Evolutionary conservation across 1,284 basidiomycete genomes (phyloP).

Genomic region (Tilletia caries): DNA sequence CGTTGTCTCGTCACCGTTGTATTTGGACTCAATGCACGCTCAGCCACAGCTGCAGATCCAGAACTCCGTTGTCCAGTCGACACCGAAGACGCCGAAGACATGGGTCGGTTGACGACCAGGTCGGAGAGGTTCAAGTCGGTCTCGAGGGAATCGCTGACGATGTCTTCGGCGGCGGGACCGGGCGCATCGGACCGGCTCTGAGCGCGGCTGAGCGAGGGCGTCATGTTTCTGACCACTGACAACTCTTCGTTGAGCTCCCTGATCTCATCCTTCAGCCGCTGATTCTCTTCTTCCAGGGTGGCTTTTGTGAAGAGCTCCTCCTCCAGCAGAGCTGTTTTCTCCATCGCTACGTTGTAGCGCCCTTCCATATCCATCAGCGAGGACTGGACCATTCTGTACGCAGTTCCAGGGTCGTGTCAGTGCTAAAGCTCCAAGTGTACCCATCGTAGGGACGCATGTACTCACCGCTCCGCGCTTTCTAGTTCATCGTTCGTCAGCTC

Average conservation of each 20-base stretch:
- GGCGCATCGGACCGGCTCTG: slow-evolving; percentile 24
- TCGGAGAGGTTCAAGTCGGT: slow-evolving; percentile 8
- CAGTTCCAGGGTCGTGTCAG: slow-evolving; percentile 24
- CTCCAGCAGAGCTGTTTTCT: slow-evolving; percentile 94
- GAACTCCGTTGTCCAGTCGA: background rate
- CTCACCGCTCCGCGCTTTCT: slow-evolving; percentile 48
- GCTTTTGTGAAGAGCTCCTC: slow-evolving; percentile 92
- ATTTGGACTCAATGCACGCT: background rate
- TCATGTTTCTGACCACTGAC: slow-evolving; percentile 68
- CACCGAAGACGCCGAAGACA: background rate
- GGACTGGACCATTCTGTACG: slow-evolving; percentile 70
- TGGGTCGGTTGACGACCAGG: slow-evolving; percentile 11
- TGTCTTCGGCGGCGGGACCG: slow-evolving; percentile 24
- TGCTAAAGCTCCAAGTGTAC: slow-evolving; percentile 12
- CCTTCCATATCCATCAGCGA: slow-evolving; percentile 85
- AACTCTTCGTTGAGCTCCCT: slow-evolving; percentile 82
- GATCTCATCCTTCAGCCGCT: slow-evolving; percentile 87
- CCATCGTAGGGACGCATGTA: background rate
- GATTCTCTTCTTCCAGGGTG: slow-evolving; percentile 82
- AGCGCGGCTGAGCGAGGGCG: slow-evolving; percentile 18
- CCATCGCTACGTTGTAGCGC: slow-evolving; percentile 83
- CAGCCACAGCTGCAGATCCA: background rate
- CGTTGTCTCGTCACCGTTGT: background rate
- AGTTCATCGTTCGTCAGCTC: slow-evolving; percentile 52
- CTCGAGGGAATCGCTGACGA: background rate